Evolutionary conservation across 257 asterid species (phyloP).

Genomic region (Capsicum baccatum): DNA sequence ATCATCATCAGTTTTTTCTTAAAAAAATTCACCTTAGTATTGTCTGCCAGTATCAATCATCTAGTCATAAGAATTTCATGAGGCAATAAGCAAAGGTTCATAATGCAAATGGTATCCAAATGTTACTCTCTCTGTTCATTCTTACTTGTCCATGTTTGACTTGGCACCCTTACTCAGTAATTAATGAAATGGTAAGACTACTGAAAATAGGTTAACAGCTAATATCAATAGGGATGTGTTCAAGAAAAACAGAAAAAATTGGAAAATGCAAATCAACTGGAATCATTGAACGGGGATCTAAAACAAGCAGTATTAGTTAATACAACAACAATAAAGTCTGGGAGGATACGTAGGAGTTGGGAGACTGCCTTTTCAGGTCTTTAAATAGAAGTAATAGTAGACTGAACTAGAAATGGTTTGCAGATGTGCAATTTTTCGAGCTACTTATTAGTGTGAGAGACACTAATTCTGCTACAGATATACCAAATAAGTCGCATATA

Average conservation of each 20-base stretch:
- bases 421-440: slow-evolving; percentile 25
- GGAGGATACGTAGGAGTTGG: slow-evolving; percentile 40
- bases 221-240: background rate
- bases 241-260: background rate
- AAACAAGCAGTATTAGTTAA: slow-evolving; percentile 13
- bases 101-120: background rate
- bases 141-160: background rate
- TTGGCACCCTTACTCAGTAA: background rate
- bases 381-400: background rate
- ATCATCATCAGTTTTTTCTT: background rate
- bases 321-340: slow-evolving; percentile 49
- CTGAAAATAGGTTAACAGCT: background rate
- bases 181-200: too few species aligned
- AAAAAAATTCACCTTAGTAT: too few species aligned
- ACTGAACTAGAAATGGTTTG: background rate
- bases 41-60: too few species aligned
- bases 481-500: background rate
- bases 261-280: background rate
- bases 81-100: background rate
- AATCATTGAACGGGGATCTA: background rate
- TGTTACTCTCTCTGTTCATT: background rate
- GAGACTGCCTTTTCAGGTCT: slow-evolving; percentile 17
- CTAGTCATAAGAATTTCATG: background rate
- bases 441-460: slow-evolving; percentile 19
- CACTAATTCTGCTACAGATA: slow-evolving; percentile 21